Percentiles rank a stretch among this genome's conserved stretches.
These are phyloP conservation scores for Oldenlandia corymbosa DNA, from an alignment of 257 asterid genomes.

Conservation along the genomic window DNA sequence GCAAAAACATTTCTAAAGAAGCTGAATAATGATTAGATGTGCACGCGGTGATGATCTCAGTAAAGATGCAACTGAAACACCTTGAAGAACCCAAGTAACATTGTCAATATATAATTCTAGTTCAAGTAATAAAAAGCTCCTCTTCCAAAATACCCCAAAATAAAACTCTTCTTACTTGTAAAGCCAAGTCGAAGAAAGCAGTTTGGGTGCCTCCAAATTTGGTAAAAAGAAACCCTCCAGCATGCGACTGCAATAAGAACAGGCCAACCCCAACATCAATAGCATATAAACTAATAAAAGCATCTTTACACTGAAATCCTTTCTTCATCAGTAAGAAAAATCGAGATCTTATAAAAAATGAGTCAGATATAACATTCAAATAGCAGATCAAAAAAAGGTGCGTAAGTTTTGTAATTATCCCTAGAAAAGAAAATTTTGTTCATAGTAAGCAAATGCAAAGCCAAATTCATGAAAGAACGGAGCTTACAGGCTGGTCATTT, in stretches of 20 bases:
- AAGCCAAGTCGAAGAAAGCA: slow-evolving; percentile 79
- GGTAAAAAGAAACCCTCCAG: slow-evolving; percentile 78
- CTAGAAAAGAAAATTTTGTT: too few relatives aligned
- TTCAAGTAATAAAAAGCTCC: neutral
- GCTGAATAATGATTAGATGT: too few relatives aligned
- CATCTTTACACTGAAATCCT: neutral
- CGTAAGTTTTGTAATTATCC: too few relatives aligned
- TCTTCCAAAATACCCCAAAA: neutral
- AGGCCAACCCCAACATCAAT: too few relatives aligned
- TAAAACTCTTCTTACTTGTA: slow-evolving; percentile 56
- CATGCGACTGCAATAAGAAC: slow-evolving; percentile 64
- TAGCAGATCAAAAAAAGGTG: too few relatives aligned
- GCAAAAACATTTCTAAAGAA: too few relatives aligned
- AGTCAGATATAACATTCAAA: too few relatives aligned
- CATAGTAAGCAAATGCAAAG: neutral
- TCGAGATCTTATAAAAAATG: too few relatives aligned
- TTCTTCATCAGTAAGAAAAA: too few relatives aligned
- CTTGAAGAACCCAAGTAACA: neutral
- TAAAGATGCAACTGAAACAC: too few relatives aligned
- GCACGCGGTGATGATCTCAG: too few relatives aligned
- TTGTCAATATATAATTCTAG: neutral
- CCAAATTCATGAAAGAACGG: neutral
- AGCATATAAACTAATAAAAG: neutral
- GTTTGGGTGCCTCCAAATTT: slow-evolving; percentile 86
- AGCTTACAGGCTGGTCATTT: too few relatives aligned